phyloP scores from a whole-genome alignment of 805 yeast species.

The Brettanomyces nanus region DNA sequence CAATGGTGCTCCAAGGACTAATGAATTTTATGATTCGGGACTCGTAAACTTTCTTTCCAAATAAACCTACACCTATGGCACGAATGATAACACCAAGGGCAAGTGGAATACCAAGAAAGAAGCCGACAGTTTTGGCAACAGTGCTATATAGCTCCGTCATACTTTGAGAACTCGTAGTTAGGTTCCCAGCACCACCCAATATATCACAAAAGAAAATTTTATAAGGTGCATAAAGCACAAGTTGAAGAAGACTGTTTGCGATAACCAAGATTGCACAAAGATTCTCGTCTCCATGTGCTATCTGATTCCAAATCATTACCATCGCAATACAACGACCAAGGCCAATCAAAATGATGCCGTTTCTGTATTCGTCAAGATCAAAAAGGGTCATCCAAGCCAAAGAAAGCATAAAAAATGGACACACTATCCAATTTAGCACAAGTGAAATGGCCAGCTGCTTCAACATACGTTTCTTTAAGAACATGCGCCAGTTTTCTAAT shows the following conservation, averaged over 20 bases:
- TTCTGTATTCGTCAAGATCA: constrained; percentile 39
- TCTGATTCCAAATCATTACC: constrained; percentile 52
- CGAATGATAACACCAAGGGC: constrained; percentile 38
- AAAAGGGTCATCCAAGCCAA: constrained; percentile 45
- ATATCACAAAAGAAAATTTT: constrained; percentile 39
- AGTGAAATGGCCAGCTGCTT: constrained; percentile 32
- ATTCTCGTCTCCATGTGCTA: constrained; percentile 43
- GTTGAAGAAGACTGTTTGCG: constrained; percentile 42
- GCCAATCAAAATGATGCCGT: constrained; percentile 53
- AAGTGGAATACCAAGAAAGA: constrained; percentile 48
- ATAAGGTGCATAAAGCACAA: constrained; percentile 45
- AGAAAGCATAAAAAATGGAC: constrained; percentile 50
- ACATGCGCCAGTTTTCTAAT: constrained; percentile 36
- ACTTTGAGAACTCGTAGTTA: constrained; percentile 9
- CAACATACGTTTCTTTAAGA: constrained; percentile 16
- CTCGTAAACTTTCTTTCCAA: constrained; percentile 29
- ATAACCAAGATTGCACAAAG: constrained; percentile 47
- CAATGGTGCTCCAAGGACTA: constrained; percentile 43
- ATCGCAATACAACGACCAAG: constrained; percentile 55
- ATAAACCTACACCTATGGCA: constrained; percentile 14
- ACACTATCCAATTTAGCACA: constrained; percentile 44
- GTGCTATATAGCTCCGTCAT: constrained; percentile 19
- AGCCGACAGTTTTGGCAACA: constrained; percentile 42
- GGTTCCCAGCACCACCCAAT: constrained; percentile 23
- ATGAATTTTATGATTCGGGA: constrained; percentile 31